These are phyloP conservation scores for Schizochytrium sp. DNA, from an alignment of 108 stramenopile genomes.

Conservation along the genomic window DNA sequence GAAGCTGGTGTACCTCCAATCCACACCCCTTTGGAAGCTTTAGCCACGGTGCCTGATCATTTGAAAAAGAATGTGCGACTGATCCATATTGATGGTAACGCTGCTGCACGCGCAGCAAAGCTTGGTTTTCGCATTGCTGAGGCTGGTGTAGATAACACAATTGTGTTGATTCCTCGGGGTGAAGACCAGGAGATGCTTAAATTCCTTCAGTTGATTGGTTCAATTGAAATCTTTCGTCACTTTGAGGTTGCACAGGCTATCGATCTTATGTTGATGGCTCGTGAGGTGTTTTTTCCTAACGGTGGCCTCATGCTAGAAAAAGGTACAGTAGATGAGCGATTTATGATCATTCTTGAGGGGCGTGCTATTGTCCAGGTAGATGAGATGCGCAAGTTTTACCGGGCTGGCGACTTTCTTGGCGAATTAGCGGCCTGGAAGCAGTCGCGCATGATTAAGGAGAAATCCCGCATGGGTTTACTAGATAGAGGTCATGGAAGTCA, in stretches of 20 bases:
- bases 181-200: constrained; percentile 64
- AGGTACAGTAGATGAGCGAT: constrained; percentile 57
- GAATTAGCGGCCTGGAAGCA: constrained; percentile 63
- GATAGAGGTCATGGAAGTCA: not conserved
- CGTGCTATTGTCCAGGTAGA: constrained; percentile 13
- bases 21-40: constrained; percentile 66
- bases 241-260: constrained; percentile 68
- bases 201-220: constrained; percentile 65
- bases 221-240: constrained; percentile 66
- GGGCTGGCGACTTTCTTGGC: constrained; percentile 65
- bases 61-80: constrained; percentile 64
- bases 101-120: constrained; percentile 59
- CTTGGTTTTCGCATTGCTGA: constrained; percentile 66
- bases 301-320: constrained; percentile 61
- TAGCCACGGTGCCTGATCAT: constrained; percentile 61
- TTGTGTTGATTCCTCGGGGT: constrained; percentile 61
- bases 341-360: constrained; percentile 62
- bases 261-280: constrained; percentile 67
- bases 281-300: constrained; percentile 44
- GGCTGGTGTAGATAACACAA: constrained; percentile 69
- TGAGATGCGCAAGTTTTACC: constrained; percentile 50
- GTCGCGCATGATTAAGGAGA: constrained; percentile 40
- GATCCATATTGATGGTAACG: constrained; percentile 63
- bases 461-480: not conserved
- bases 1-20: constrained; percentile 69